Evolutionary conservation across 208 protist genomes (phyloP).

Genomic region (Phytomonas francai): DNA sequence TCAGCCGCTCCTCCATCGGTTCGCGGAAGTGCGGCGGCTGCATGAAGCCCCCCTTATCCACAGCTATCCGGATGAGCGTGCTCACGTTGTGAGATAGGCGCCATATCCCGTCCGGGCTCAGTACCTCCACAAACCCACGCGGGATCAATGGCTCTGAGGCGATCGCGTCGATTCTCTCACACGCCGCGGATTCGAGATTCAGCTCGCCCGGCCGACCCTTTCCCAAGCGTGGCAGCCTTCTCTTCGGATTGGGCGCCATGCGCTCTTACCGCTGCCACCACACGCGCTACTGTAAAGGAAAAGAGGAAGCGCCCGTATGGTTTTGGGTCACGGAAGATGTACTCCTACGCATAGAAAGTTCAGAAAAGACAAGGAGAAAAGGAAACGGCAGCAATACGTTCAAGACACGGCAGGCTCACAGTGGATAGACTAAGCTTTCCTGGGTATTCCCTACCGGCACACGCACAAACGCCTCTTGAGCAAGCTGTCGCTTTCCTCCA

Average conservation of each 20-base stretch:
- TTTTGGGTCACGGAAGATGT: no score
- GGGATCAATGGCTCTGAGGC: constrained; percentile 57
- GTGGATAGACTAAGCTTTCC: neutral
- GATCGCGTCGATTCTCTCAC: constrained; percentile 75
- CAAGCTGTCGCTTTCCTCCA: no score
- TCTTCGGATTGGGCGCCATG: neutral
- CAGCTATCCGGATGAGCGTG: constrained; percentile 75
- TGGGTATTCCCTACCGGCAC: neutral
- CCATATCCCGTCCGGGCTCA: constrained; percentile 62
- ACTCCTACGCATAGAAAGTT: no score
- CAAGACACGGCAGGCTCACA: neutral
- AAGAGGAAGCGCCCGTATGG: no score
- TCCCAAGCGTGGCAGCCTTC: neutral
- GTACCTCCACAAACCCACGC: constrained; percentile 53
- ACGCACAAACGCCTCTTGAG: no score
- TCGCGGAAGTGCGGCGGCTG: constrained; percentile 85
- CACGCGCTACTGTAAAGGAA: neutral
- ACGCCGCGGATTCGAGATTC: constrained; percentile 42
- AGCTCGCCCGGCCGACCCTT: constrained; percentile 12
- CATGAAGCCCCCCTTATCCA: constrained; percentile 73
- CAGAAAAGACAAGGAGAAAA: neutral
- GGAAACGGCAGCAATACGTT: neutral
- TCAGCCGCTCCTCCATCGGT: constrained; percentile 43
- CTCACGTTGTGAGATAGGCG: constrained; percentile 79
- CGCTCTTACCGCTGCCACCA: neutral